Evolutionary conservation across 805 yeast genomes (phyloP), one percentile per base, ranked within the genome.

Genomic region (Monosporozyma solicola): DNA sequence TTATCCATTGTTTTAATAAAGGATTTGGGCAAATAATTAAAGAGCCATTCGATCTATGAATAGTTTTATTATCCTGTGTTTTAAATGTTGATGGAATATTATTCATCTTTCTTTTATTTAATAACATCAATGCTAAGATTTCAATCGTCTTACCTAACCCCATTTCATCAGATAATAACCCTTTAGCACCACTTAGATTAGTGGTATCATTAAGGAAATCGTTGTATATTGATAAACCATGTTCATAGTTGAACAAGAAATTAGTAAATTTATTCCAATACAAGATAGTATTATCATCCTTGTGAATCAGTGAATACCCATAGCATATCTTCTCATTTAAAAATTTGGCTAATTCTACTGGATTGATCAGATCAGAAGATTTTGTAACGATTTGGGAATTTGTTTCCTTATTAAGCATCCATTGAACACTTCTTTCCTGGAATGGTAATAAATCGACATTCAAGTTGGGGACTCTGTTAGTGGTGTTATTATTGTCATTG

Each of bases 131-230:
- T 0, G 95, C 74, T 2, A 87, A 73, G 13, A 90, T 74, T 65
- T 94, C 99, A 3, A 94, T 82, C 0, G 99, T 92, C 63, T 94
- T 94, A 0, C 99, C 99, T 7, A 94, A 75, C 0, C 99, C 99
- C 99, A 94, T 94, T 67, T 94, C 99, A 62, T 92, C 99, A 1
- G 94, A 85, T 35, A 94, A 67, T 7, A 94, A 70, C 0, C 95
- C 97, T 50, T 76, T 58, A 3, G 67, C 67, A 7, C 63, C 58
- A 35, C 46, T 35, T 10, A 32, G 20, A 5, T 54, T 50, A 4
- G 47, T 35, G 13, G 47, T 39, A 10, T 47, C 41, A 24, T 48
- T 37, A 16, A 47, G 27, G 48, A 54, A 53, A 16, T 53, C 51
- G 3, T 51, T 46, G 46, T 55, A 57, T 9, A 66, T 44, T 11